Conservation (phyloP, 305 asterid species). For the Withania somnifera region DNA sequence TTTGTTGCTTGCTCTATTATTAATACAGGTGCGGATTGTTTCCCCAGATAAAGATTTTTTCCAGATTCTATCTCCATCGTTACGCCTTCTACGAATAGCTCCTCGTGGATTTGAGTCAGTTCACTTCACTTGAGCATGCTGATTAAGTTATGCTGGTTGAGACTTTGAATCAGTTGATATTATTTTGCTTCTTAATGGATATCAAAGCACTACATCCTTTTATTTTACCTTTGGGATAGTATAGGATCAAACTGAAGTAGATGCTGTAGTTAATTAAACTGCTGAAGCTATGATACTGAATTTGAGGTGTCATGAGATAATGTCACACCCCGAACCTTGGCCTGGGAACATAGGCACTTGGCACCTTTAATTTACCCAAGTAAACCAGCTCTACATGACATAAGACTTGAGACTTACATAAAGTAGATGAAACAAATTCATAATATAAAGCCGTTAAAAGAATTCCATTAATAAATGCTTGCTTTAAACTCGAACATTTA, state of each 20-base stretch:
- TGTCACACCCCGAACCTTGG: not conserved
- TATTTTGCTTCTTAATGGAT: conserved; percentile 7
- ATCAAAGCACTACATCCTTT: not conserved
- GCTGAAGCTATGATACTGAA: not conserved
- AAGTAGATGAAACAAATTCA: not conserved
- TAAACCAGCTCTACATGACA: not conserved
- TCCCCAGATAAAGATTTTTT: conserved; percentile 98
- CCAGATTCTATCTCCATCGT: conserved; percentile 88
- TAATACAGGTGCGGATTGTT: conserved; percentile 84
- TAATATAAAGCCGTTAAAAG: not conserved
- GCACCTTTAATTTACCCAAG: not conserved
- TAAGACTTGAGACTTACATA: not conserved
- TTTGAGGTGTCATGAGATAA: not conserved
- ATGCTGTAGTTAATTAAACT: not conserved
- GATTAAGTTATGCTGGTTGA: not conserved
- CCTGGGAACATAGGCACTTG: not conserved
- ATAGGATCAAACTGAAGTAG: not conserved
- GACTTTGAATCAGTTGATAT: not conserved
- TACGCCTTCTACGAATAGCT: conserved; percentile 92
- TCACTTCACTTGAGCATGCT: not conserved
- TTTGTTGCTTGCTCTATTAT: conserved; percentile 12
- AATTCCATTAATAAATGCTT: not conserved
- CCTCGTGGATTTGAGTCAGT: conserved; percentile 93
- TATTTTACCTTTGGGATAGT: not conserved
- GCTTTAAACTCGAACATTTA: not conserved